A percentile compares a stretch with the other conserved stretches of the same genome.
Conservation (phyloP, 2,329 filamentous ascomycete genomes). For the Endoconidiophora laricicola region DNA sequence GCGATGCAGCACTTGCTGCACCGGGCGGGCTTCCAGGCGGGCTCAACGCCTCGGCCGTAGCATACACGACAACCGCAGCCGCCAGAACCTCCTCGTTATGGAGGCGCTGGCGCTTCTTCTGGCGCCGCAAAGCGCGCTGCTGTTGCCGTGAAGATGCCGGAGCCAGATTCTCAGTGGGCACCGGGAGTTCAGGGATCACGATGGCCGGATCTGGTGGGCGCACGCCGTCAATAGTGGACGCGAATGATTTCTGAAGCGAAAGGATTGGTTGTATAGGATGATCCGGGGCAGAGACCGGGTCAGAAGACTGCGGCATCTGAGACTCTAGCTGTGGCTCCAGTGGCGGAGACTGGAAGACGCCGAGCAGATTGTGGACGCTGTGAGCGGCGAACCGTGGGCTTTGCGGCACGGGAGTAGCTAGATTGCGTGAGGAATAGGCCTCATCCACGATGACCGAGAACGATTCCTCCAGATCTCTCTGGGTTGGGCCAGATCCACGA, state of each 20-base stretch:
- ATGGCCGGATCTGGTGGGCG: conserved; percentile 17
- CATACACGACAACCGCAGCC: conserved; percentile 37
- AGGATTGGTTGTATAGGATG: background rate
- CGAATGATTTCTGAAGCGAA: conserved; percentile 5
- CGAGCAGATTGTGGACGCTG: conserved; percentile 2
- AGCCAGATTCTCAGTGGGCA: conserved; percentile 28
- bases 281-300: background rate
- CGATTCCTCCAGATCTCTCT: conserved; percentile 14
- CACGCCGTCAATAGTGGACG: conserved; percentile 2
- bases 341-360: conserved; percentile 5
- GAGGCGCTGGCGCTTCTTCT: conserved; percentile 28
- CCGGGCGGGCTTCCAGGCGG: conserved; percentile 19
- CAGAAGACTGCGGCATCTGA: background rate
- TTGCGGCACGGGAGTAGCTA: background rate
- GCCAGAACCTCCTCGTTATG: conserved; percentile 36
- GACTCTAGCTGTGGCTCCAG: background rate
- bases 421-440: conserved; percentile 6
- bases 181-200: conserved; percentile 33
- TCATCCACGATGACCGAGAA: conserved; percentile 13
- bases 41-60: conserved; percentile 31
- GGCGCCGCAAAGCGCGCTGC: conserved; percentile 28
- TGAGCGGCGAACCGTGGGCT: background rate
- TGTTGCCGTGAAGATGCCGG: conserved; percentile 23
- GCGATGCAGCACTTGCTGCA: background rate
- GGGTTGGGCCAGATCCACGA: background rate